Percentiles rank a stretch among this genome's conserved stretches.
These are phyloP conservation scores for Mucor sp. DNA, from an alignment of 371 early-diverging fungal species.

Conservation along the genomic window DNA sequence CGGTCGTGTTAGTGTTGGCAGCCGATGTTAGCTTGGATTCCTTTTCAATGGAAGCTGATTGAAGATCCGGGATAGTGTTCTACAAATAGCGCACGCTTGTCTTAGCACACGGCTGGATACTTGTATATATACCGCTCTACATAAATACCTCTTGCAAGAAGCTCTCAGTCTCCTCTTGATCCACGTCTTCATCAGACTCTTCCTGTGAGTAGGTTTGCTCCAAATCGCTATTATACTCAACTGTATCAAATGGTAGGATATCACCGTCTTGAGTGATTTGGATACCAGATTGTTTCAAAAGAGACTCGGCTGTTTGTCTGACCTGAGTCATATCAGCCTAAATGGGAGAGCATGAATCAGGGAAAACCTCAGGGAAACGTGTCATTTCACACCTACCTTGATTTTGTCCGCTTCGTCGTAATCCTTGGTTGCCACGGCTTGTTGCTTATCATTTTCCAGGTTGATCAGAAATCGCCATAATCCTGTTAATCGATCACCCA, in stretches of 20 bases:
- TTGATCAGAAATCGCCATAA: conserved; percentile 57
- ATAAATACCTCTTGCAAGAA: neutral
- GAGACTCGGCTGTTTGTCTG: conserved; percentile 13
- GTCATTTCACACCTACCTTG: conserved; percentile 48
- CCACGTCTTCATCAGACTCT: neutral
- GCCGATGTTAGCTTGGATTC: conserved; percentile 1
- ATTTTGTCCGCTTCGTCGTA: conserved; percentile 76
- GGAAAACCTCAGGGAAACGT: neutral
- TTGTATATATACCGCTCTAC: neutral
- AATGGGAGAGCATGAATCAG: neutral
- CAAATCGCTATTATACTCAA: neutral
- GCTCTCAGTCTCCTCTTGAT: neutral
- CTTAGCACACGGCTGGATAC: neutral
- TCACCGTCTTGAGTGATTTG: conserved; percentile 27
- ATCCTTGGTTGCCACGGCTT: conserved; percentile 68
- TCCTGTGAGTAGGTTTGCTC: neutral
- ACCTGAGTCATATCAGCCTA: conserved; percentile 29
- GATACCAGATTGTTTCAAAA: conserved; percentile 25
- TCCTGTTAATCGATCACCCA: conserved; percentile 33
- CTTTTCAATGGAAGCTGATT: conserved; percentile 1
- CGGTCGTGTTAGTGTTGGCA: neutral
- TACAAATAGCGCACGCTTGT: neutral
- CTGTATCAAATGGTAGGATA: conserved; percentile 16
- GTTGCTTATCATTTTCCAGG: conserved; percentile 57
- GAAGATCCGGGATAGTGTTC: conserved; percentile 7